Base-by-base conservation (phyloP, 371 early-diverging fungal species). In the Rhizomucor pusillus region DNA sequence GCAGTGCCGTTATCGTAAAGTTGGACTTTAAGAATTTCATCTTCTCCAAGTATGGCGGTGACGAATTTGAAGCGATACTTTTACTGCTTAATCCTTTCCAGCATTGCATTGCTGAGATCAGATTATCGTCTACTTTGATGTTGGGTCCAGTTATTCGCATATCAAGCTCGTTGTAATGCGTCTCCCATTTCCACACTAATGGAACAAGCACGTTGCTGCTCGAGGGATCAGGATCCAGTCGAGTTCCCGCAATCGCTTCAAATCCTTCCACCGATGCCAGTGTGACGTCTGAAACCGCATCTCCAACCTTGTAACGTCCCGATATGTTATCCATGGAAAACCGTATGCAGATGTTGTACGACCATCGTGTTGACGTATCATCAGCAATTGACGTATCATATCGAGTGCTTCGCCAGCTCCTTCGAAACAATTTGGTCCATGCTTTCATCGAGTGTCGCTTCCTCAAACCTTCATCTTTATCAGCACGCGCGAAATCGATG, bases 341-440 rank as follows among this genome's bases (percentile, higher is more conserved):
- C 12, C 20, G 20, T 18, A 13, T 20, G 13, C 55, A 5, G 29
- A 29, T 7, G 7, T 7, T 29, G 29, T 29, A 29, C 7, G 29
- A 5, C 29, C 29, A 29, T 29, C 29, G 29, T 29, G 7, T 29
- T 29, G 29, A 3, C 7, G 29, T 7, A 3, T 29, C 29, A 29
- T 29, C 29, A 29, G 29, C 3, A 5, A 12, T 12, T 43, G 4
- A 40, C 11, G 19, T 49, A 43, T 18, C 41, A 12, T 3, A 41
- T 41, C 41, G 5, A 11, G 3, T 41, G 14, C 54, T 18, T 44
- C 65, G 49, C 69, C 71, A 66, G 19, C 69, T 68, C 25, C 63
- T 57, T 52, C 69, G 59, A 39, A 75, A 69, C 4, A 75, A 24
- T 23, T 64, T 71, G 36, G 55, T 66, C 75, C 75, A 75, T 3